Evolutionary conservation across 2,329 filamentous ascomycete genomes (phyloP), one percentile per base, ranked within the genome.

Genomic region (Fusarium xylarioides): DNA sequence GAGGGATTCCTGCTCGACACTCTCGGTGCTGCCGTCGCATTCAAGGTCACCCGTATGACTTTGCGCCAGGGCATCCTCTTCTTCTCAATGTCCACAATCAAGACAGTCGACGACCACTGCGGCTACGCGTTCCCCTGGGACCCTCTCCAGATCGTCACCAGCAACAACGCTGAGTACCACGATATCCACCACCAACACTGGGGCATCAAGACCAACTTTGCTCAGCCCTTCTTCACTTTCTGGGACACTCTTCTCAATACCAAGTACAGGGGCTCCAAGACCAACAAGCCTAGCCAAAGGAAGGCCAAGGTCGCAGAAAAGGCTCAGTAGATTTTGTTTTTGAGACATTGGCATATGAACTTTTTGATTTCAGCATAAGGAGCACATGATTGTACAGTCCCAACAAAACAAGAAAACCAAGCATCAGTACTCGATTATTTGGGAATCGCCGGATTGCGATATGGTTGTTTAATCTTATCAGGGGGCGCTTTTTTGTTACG

Each of bases 101-200:
- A 99, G 87, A 98, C 96, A 0, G 94, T 98, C 32, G 95, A 98
- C 79, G 96, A 99, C 80, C 96, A 99, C 85, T 98, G 95, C 82
- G 96, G 96, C 73, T 99, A 98, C 80, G 88, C 91, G n/a, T 91
- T 99, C 70, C 96, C 96, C 3, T 98, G 93, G 90, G 96, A 99
- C 81, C 95, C 95, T 5, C 86, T 98, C 60, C 95, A 98, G 86
- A 91, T 92, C 80, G 87, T 98, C 69, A 97, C 95, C 49, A 93
- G 93, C 81, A 98, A 99, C 86, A 98, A 98, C 77, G 95, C 96
- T 32, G 92, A 91, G 40, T 99, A 98, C 83, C 96, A 99, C 80
- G 96, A 99, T 80, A 95, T 99, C 66, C 96, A 99, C 83, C 96
- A 99, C 84, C 96, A 99, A 84, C 97, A 93, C 83, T 98, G 95